A percentile compares a stretch with the other conserved stretches of the same genome.
Evolutionary conservation across 352 stramenopile species (phyloP).

Genomic region (Phytophthora tubulina): DNA sequence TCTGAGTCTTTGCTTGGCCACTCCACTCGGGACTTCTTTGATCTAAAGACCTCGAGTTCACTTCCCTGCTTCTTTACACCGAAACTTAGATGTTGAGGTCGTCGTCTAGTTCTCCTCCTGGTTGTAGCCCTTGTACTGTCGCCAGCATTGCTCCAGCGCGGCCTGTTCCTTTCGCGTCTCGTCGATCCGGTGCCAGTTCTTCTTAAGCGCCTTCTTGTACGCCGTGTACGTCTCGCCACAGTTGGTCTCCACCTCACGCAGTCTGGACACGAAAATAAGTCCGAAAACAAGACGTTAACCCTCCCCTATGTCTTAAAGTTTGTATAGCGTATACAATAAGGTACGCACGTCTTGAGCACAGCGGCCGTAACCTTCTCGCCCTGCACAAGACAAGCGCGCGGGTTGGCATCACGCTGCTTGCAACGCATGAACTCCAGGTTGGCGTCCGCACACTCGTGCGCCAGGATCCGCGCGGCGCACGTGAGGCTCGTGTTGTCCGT

Average conservation of each 20-base stretch:
- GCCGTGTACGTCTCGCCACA: slow-evolving; percentile 88
- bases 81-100: slow-evolving; percentile 5
- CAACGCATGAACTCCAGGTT: slow-evolving; percentile 90
- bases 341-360: slow-evolving; percentile 87
- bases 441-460: slow-evolving; percentile 81
- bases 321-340: not conserved
- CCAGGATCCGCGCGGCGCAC: slow-evolving; percentile 84
- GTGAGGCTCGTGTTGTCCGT: slow-evolving; percentile 92
- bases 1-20: not conserved
- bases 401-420: slow-evolving; percentile 88
- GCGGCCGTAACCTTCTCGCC: slow-evolving; percentile 90
- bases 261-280: slow-evolving; percentile 43
- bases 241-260: slow-evolving; percentile 82
- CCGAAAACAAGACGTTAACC: slow-evolving; percentile 8
- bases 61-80: slow-evolving; percentile 6
- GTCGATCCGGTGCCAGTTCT: slow-evolving; percentile 91
- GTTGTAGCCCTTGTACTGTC: slow-evolving; percentile 80
- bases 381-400: slow-evolving; percentile 80
- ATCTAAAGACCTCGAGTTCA: slow-evolving; percentile 37
- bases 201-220: slow-evolving; percentile 91
- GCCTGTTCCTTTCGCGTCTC: slow-evolving; percentile 87
- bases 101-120: slow-evolving; percentile 40
- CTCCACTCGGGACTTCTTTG: slow-evolving; percentile 29
- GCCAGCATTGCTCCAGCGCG: slow-evolving; percentile 88
- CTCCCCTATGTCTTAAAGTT: not conserved